A percentile compares a stretch with the other conserved stretches of the same genome.
Evolutionary conservation across 2,329 filamentous ascomycete genomes (phyloP).

Genomic region (Aureobasidium sp.): DNA sequence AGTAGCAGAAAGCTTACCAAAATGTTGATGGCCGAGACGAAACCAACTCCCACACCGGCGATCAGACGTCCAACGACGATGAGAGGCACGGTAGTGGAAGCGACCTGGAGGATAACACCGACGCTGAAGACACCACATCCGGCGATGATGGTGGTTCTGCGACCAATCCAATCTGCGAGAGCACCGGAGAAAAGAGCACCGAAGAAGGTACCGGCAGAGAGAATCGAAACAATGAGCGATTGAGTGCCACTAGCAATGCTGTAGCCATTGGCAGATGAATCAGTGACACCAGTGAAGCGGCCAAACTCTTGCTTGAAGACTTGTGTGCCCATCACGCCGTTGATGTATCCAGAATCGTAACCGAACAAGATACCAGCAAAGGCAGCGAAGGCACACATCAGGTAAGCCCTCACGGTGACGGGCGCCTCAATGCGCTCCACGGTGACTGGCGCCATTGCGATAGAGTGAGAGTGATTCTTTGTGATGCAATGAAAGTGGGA

Average conservation of each 20-base stretch:
- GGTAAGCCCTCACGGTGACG: conserved; percentile 43
- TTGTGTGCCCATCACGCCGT: conserved; percentile 45
- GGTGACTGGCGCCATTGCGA: conserved; percentile 18
- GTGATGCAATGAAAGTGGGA: conserved; percentile 3
- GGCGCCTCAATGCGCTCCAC: conserved; percentile 29
- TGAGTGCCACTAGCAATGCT: conserved; percentile 31
- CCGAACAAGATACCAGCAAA: conserved; percentile 57
- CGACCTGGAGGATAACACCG: conserved; percentile 53
- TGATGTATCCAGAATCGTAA: conserved; percentile 53
- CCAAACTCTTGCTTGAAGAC: conserved; percentile 38
- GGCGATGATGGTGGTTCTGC: conserved; percentile 56
- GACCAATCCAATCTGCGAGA: conserved; percentile 59
- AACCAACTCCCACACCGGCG: conserved; percentile 65
- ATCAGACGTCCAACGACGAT: conserved; percentile 68
- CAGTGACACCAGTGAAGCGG: conserved; percentile 11
- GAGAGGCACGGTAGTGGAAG: conserved; percentile 52
- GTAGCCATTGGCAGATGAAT: conserved; percentile 20
- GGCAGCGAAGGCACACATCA: conserved; percentile 55
- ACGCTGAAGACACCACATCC: conserved; percentile 55
- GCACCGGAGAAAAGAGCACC: conserved; percentile 55
- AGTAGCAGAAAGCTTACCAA: conserved; percentile 20
- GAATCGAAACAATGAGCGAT: conserved; percentile 64
- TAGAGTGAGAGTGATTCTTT: background rate
- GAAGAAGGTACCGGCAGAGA: conserved; percentile 72
- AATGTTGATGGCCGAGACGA: conserved; percentile 58